Percentiles rank a stretch among this genome's conserved stretches.
These are phyloP conservation scores for Fusarium ambrosium DNA, from an alignment of 2,329 filamentous ascomycete species.

Conservation along the genomic window DNA sequence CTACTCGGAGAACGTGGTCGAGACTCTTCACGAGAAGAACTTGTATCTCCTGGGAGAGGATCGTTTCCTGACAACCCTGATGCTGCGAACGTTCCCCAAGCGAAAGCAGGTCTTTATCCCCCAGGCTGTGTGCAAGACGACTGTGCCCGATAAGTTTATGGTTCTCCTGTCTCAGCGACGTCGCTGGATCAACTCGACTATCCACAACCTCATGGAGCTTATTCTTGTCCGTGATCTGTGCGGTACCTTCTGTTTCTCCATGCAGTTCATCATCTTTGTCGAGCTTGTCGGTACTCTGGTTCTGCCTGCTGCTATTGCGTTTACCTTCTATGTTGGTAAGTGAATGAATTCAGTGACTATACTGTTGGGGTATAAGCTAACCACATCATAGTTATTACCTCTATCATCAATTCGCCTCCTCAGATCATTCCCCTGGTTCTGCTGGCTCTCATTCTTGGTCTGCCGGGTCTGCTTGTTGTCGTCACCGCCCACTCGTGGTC, in stretches of 20 bases:
- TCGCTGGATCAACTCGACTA: conserved; percentile 99
- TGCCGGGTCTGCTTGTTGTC: conserved; percentile 91
- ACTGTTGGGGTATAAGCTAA: conserved; percentile 14
- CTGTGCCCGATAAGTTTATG: conserved; percentile 91
- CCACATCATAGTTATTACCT: conserved; percentile 76
- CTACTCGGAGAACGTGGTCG: conserved; percentile 98
- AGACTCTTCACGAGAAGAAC: conserved; percentile 98
- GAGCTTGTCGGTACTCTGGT: conserved; percentile 96
- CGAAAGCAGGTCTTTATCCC: conserved; percentile 99
- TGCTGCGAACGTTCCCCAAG: conserved; percentile 99
- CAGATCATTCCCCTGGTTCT: conserved; percentile 93
- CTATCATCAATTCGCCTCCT: conserved; percentile 80
- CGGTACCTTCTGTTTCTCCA: conserved; percentile 99
- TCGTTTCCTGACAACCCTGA: conserved; percentile 94
- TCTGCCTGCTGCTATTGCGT: conserved; percentile 93
- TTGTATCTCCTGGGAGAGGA: conserved; percentile 91
- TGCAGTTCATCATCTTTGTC: conserved; percentile 98
- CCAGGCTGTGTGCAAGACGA: conserved; percentile 98
- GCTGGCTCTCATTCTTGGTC: conserved; percentile 89
- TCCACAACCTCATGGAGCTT: conserved; percentile 98
- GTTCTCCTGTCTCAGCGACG: conserved; percentile 94
- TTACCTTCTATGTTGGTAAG: conserved; percentile 96
- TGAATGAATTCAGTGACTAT: conserved; percentile 42
- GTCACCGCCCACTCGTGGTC: conserved; percentile 93
- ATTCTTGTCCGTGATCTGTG: conserved; percentile 95